Conservation (phyloP, 1,284 basidiomycete genomes). For the Apiotrichum akiyoshidainum region DNA sequence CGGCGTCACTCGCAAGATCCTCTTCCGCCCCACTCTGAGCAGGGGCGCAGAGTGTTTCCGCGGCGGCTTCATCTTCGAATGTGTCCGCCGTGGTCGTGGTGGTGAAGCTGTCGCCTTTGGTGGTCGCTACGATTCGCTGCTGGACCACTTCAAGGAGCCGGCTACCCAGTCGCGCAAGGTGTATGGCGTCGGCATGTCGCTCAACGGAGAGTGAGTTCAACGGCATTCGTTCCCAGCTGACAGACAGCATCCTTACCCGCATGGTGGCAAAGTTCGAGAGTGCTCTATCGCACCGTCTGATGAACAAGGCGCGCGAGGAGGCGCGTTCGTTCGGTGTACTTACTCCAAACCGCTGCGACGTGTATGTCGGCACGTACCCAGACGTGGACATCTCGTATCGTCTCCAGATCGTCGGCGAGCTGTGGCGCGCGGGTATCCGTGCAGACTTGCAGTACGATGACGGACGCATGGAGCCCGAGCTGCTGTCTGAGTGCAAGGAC, state of each 20-base stretch:
- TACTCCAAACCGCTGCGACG: constrained; percentile 54
- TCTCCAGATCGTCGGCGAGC: constrained; percentile 54
- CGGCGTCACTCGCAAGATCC: constrained; percentile 52
- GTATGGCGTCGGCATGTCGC: constrained; percentile 56
- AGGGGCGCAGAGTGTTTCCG: constrained; percentile 51
- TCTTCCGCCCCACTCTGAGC: constrained; percentile 52
- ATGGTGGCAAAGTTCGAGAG: constrained; percentile 51
- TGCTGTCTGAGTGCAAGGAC: constrained; percentile 46
- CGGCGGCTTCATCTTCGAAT: constrained; percentile 57
- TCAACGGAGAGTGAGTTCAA: constrained; percentile 52
- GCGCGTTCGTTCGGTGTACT: constrained; percentile 54
- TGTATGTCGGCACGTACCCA: constrained; percentile 55
- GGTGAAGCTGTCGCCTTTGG: constrained; percentile 55
- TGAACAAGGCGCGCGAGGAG: constrained; percentile 50
- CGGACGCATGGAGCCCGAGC: constrained; percentile 41
- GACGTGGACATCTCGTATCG: constrained; percentile 53
- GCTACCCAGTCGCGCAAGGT: constrained; percentile 40
- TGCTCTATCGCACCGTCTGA: constrained; percentile 47
- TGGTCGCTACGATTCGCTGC: constrained; percentile 54
- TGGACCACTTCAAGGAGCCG: constrained; percentile 54
- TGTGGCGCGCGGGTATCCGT: constrained; percentile 57
- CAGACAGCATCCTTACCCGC: constrained; percentile 50
- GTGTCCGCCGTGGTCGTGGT: constrained; percentile 51
- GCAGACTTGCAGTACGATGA: constrained; percentile 58
- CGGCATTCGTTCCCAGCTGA: neutral